Conservation (phyloP, 805 yeast species). For the Kluyveromyces wickerhamii region DNA sequence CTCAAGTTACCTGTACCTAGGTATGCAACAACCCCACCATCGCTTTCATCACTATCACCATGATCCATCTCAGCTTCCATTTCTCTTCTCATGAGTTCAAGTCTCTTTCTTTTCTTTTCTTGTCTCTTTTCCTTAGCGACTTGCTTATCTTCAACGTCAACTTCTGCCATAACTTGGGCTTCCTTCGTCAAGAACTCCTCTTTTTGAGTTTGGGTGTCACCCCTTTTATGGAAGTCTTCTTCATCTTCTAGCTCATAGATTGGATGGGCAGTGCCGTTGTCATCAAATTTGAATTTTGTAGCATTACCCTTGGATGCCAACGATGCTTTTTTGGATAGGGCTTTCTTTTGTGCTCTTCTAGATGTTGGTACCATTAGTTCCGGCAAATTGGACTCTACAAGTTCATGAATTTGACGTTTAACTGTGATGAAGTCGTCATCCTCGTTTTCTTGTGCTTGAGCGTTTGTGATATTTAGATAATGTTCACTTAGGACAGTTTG, state of each 20-base stretch:
- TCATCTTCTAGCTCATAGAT: conserved; percentile 87
- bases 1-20: conserved; percentile 29
- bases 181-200: conserved; percentile 59
- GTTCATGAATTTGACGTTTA: conserved; percentile 66
- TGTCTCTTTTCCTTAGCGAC: conserved; percentile 67
- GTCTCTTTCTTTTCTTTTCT: conserved; percentile 84
- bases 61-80: conserved; percentile 31
- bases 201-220: conserved; percentile 64
- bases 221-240: conserved; percentile 68
- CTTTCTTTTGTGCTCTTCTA: conserved; percentile 76
- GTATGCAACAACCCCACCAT: conserved; percentile 23
- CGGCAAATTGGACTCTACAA: conserved; percentile 58
- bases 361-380: conserved; percentile 60
- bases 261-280: conserved; percentile 89
- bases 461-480: conserved; percentile 64
- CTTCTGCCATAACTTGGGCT: conserved; percentile 54
- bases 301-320: conserved; percentile 56
- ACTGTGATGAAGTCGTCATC: conserved; percentile 69
- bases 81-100: conserved; percentile 60
- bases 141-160: conserved; percentile 72
- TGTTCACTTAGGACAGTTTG: conserved; percentile 89
- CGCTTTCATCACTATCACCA: conserved; percentile 19
- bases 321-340: conserved; percentile 76
- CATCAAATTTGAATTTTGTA: conserved; percentile 80
- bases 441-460: conserved; percentile 33